Conservation (phyloP, 2,329 filamentous ascomycete genomes). For the Aspergillus sergii region DNA sequence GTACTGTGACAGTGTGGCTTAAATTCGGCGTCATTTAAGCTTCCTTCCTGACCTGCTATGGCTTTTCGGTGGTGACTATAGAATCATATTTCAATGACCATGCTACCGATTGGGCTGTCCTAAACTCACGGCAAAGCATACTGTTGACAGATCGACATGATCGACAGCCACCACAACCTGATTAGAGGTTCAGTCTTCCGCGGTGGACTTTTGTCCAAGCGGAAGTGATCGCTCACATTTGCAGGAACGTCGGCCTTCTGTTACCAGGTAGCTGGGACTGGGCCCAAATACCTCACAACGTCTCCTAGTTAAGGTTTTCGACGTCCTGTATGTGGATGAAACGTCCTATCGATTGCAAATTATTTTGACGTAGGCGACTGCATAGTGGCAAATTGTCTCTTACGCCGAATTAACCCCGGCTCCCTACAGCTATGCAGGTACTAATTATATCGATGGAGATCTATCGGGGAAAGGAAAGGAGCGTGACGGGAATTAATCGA, state of each 20-base stretch:
- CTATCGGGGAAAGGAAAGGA: background rate
- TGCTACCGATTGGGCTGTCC: background rate
- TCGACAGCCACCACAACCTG: conserved; percentile 11
- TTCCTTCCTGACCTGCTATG: background rate
- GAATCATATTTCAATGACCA: background rate
- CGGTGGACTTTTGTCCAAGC: conserved; percentile 11
- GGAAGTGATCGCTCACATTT: conserved; percentile 33
- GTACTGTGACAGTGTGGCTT: conserved; percentile 7
- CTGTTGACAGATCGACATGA: conserved; percentile 14
- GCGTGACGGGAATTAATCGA: background rate
- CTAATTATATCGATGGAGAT: background rate
- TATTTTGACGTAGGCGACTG: background rate
- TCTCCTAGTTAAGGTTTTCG: background rate
- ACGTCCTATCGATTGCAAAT: background rate
- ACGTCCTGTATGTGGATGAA: background rate
- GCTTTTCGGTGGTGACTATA: background rate
- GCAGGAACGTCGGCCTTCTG: background rate
- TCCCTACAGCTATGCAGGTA: background rate
- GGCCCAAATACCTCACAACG: background rate
- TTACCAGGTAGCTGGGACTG: conserved; percentile 2
- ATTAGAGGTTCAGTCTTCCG: conserved; percentile 19
- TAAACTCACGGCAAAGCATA: background rate
- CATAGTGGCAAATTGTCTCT: background rate
- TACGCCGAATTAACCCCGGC: background rate
- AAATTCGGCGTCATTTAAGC: background rate